A percentile compares a stretch with the other conserved stretches of the same genome.
phyloP scores from a whole-genome alignment of 108 stramenopile species.

The Skeletonema marinoi region DNA sequence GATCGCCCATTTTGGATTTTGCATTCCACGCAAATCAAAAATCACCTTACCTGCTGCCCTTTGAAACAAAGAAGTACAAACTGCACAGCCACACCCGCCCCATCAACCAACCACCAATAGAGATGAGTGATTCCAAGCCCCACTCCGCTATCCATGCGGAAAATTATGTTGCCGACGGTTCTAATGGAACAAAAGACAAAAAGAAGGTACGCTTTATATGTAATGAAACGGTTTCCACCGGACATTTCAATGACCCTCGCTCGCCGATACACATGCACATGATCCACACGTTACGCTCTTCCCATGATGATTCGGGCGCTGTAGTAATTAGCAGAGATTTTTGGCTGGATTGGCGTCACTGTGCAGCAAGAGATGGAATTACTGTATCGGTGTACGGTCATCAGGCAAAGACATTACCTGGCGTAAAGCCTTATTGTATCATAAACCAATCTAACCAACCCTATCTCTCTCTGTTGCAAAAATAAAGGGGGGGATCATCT shows the following conservation, averaged over 20 bases:
- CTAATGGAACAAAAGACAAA: conserved; percentile 13
- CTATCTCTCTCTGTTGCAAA: not conserved
- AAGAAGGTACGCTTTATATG: conserved; percentile 7
- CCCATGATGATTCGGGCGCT: not conserved
- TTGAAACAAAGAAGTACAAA: not conserved
- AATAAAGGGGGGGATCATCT: conserved; percentile 46
- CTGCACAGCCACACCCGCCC: not conserved
- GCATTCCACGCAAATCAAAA: too few relatives aligned
- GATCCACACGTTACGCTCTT: not conserved
- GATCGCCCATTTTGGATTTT: too few relatives aligned
- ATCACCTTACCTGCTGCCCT: not conserved
- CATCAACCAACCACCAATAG: not conserved
- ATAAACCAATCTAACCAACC: not conserved
- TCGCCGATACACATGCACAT: not conserved
- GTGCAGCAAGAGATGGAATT: not conserved
- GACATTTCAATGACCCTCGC: conserved; percentile 3
- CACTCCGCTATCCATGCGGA: conserved; percentile 4
- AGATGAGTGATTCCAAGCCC: conserved; percentile 9
- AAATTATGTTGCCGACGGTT: conserved; percentile 7
- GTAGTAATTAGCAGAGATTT: not conserved
- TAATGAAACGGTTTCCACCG: not conserved
- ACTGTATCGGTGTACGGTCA: not conserved
- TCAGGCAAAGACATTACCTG: not conserved
- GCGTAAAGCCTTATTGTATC: not conserved
- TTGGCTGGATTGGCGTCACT: not conserved